Percentiles rank a stretch among this genome's conserved stretches.
These are phyloP conservation scores for Candida glaebosa DNA, from an alignment of 805 yeast genomes.

Conservation along the genomic window DNA sequence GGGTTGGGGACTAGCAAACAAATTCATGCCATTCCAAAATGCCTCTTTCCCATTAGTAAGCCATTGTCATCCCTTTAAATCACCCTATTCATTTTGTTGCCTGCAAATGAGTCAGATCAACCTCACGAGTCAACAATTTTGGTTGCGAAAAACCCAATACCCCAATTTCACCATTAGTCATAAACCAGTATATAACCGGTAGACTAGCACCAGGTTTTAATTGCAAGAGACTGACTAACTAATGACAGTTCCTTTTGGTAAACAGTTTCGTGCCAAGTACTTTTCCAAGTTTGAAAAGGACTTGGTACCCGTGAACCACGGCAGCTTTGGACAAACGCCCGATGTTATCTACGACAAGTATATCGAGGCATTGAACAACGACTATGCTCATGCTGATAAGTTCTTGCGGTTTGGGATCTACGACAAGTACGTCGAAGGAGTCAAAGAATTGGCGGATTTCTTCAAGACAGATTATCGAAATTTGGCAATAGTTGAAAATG, in stretches of 20 bases:
- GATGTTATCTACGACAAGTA: conserved; percentile 40
- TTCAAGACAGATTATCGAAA: conserved; percentile 45
- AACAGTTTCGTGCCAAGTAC: conserved; percentile 42
- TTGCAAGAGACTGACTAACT: background rate
- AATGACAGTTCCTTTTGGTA: conserved; percentile 42
- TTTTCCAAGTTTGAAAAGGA: conserved; percentile 41
- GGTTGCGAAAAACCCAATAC: no score
- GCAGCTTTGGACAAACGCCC: conserved; percentile 61
- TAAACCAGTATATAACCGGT: background rate
- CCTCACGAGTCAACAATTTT: no score
- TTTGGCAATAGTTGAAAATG: conserved; percentile 55
- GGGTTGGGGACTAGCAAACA: no score
- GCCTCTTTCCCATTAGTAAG: no score
- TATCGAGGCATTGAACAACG: conserved; percentile 19
- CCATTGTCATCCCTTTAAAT: no score
- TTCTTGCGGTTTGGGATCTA: conserved; percentile 29
- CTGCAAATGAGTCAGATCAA: no score
- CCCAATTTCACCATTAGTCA: background rate
- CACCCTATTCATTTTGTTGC: no score
- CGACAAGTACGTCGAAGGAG: conserved; percentile 26
- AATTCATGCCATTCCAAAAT: no score
- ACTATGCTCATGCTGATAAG: conserved; percentile 44
- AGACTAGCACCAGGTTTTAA: background rate
- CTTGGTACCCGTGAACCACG: conserved; percentile 55
- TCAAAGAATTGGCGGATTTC: conserved; percentile 35